These are phyloP conservation scores for Russula olivacea DNA, from an alignment of 768 basidiomycete genomes.

Conservation along the genomic window DNA sequence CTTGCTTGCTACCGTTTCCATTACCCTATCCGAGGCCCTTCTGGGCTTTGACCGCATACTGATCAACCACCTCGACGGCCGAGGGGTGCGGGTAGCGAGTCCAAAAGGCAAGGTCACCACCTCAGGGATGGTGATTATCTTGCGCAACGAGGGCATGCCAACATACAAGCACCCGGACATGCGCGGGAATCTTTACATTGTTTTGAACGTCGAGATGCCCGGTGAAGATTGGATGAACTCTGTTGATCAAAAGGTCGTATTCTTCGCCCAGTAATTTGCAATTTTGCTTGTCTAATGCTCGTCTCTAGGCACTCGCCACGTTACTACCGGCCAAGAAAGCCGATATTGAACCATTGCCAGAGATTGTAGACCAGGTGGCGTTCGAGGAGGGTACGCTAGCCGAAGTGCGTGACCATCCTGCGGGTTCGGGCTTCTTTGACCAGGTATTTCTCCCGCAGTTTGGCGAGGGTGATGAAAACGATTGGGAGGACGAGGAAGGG, in stretches of 20 bases:
- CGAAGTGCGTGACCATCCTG: slow-evolving; percentile 76
- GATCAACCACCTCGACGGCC: slow-evolving; percentile 87
- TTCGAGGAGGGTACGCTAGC: slow-evolving; percentile 74
- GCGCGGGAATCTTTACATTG: slow-evolving; percentile 78
- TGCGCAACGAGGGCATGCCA: slow-evolving; percentile 91
- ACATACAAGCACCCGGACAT: slow-evolving; percentile 54
- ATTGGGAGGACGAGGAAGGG: slow-evolving; percentile 65
- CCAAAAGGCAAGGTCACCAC: slow-evolving; percentile 73
- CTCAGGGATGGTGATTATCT: slow-evolving; percentile 62
- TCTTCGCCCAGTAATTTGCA: not conserved
- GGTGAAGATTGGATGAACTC: slow-evolving; percentile 65
- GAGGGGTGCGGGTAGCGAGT: slow-evolving; percentile 75
- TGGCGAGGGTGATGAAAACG: slow-evolving; percentile 58
- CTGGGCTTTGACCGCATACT: slow-evolving; percentile 92
- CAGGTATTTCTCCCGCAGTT: slow-evolving; percentile 63
- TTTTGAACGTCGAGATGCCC: slow-evolving; percentile 88
- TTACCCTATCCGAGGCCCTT: slow-evolving; percentile 90
- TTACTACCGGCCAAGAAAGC: slow-evolving; percentile 71
- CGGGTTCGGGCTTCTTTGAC: slow-evolving; percentile 73
- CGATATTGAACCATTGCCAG: slow-evolving; percentile 67
- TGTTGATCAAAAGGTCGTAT: slow-evolving; percentile 51
- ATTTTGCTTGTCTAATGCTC: slow-evolving; percentile 15
- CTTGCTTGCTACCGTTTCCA: slow-evolving; percentile 70
- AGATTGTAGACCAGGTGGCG: slow-evolving; percentile 59
- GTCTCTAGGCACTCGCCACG: slow-evolving; percentile 49